Percentiles rank a stretch among this genome's conserved stretches.
Evolutionary conservation across 1,284 basidiomycete genomes (phyloP).

Genomic region (Sphaerobolus stellatus): DNA sequence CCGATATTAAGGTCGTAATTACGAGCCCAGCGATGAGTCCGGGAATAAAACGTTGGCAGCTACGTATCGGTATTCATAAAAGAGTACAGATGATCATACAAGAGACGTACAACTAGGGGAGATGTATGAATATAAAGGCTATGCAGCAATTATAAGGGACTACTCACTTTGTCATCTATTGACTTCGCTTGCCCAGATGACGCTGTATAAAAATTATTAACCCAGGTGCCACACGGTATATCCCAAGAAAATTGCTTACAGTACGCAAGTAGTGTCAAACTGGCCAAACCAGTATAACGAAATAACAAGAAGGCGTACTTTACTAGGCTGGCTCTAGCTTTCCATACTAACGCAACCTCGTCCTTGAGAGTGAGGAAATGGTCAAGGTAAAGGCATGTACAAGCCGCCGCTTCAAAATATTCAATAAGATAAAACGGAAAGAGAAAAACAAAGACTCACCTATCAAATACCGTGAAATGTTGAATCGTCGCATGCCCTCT

Average conservation of each 20-base stretch:
- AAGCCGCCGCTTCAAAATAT: not conserved
- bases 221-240: not conserved
- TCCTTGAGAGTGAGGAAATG: not conserved
- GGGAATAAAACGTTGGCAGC: not conserved
- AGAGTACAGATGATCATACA: not conserved
- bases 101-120: not conserved
- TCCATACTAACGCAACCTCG: constrained; percentile 9
- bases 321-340: not conserved
- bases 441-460: no score
- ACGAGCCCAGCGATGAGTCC: no score
- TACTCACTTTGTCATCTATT: no score
- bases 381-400: constrained; percentile 6
- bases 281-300: not conserved
- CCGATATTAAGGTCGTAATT: no score
- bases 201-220: not conserved
- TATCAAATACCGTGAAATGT: no score
- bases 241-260: not conserved
- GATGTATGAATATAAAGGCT: not conserved
- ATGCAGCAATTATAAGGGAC: not conserved
- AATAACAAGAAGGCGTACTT: constrained; percentile 2
- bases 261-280: not conserved
- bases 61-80: not conserved
- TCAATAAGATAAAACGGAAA: no score
- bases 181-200: no score
- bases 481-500: no score